These are phyloP conservation scores for Botrytis sinoallii DNA, from an alignment of 2,329 filamentous ascomycete genomes.

Conservation along the genomic window DNA sequence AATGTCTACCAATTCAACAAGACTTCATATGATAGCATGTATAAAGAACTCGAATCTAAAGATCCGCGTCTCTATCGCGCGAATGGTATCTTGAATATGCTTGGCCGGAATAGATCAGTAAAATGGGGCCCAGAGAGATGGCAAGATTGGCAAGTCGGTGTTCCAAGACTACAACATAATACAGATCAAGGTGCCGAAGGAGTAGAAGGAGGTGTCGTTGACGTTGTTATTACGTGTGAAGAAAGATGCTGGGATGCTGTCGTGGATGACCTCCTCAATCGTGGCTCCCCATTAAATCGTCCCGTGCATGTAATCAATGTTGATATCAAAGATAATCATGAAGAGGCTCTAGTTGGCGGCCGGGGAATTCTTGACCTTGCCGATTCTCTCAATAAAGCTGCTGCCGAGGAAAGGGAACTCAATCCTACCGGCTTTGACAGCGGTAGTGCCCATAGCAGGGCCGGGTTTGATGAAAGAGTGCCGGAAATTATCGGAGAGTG, in stretches of 20 bases:
- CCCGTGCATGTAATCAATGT: slow-evolving; percentile 98
- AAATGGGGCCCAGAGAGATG: slow-evolving; percentile 97
- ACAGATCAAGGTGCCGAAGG: slow-evolving; percentile 75
- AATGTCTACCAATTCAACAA: slow-evolving; percentile 99
- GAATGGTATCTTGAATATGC: slow-evolving; percentile 94
- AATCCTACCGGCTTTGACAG: slow-evolving; percentile 64
- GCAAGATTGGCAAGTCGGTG: slow-evolving; percentile 93
- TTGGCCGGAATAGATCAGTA: slow-evolving; percentile 83
- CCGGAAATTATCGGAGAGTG: slow-evolving; percentile 88
- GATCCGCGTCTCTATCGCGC: slow-evolving; percentile 83
- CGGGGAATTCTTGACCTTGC: slow-evolving; percentile 90
- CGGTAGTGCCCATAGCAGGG: slow-evolving; percentile 62
- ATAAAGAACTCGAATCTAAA: slow-evolving; percentile 82
- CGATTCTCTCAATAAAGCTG: slow-evolving; percentile 76
- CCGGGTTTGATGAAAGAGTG: slow-evolving; percentile 86
- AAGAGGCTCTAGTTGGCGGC: slow-evolving; percentile 88
- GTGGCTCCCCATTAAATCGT: slow-evolving; percentile 82
- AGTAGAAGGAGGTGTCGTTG: slow-evolving; percentile 84
- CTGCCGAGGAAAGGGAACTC: slow-evolving; percentile 69
- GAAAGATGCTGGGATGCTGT: slow-evolving; percentile 98
- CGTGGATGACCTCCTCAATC: slow-evolving; percentile 83
- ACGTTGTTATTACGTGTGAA: slow-evolving; percentile 95
- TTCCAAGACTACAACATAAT: slow-evolving; percentile 73
- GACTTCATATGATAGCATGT: slow-evolving; percentile 93
- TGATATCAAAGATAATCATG: slow-evolving; percentile 97